Conservation (phyloP, 2,329 filamentous ascomycete species). For the Amesomyces nigricolor region DNA sequence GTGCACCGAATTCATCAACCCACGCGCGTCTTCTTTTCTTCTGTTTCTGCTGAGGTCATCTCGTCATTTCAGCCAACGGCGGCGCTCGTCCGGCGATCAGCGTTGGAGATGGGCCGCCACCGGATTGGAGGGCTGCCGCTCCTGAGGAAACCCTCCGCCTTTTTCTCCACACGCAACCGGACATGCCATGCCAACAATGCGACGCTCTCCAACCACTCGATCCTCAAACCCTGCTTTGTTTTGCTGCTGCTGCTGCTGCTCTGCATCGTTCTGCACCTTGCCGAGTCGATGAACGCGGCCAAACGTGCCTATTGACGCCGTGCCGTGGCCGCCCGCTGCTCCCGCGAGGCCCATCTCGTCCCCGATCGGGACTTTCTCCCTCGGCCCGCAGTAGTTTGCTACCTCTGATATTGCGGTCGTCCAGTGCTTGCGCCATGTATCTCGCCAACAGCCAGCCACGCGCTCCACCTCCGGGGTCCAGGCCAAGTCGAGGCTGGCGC, state of each 20-base stretch:
- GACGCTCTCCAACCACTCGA: too few species aligned
- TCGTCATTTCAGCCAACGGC: constrained; percentile 6
- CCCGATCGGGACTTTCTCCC: constrained; percentile 10
- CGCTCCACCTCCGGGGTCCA: background rate
- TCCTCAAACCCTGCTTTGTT: too few species aligned
- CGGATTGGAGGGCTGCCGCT: constrained; percentile 6
- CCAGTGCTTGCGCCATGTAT: background rate
- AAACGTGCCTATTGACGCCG: constrained; percentile 10
- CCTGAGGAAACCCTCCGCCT: constrained; percentile 6
- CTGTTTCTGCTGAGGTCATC: constrained; percentile 1
- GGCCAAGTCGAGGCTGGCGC: background rate
- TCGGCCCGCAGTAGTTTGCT: constrained; percentile 6
- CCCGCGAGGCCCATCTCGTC: background rate
- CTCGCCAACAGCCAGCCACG: constrained; percentile 13
- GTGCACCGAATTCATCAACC: constrained; percentile 2
- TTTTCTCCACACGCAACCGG: background rate
- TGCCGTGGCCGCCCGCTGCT: background rate
- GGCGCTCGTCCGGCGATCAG: background rate
- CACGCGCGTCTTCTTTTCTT: constrained; percentile 6
- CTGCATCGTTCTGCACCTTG: background rate
- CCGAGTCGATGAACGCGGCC: background rate
- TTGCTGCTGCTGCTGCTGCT: background rate
- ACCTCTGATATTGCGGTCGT: constrained; percentile 6
- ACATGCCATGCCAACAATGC: background rate
- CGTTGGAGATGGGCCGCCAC: background rate